phyloP scores from a whole-genome alignment of 805 yeast genomes.

The Saccharomycopsis guyanensis region DNA sequence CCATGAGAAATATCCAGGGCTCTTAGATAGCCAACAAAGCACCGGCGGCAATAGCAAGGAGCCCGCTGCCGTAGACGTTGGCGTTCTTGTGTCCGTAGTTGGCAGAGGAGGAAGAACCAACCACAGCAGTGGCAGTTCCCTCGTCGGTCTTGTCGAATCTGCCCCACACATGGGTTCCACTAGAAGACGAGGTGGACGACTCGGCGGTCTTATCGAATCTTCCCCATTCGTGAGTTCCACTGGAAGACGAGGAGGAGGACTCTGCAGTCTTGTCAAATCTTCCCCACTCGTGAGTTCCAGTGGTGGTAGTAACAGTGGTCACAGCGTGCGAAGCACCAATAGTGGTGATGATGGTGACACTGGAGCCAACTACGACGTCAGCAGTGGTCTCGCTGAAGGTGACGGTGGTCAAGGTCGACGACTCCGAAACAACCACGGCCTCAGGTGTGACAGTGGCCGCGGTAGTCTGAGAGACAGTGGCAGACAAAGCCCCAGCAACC shows the following conservation, averaged over 20 bases:
- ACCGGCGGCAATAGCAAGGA: slow-evolving; percentile 19
- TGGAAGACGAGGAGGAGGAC: slow-evolving; percentile 27
- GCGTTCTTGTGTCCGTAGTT: slow-evolving; percentile 80
- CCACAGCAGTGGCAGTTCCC: slow-evolving; percentile 26
- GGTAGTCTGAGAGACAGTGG: slow-evolving; percentile 7
- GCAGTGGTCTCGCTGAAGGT: not conserved
- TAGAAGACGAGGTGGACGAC: slow-evolving; percentile 29
- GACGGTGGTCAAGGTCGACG: not conserved
- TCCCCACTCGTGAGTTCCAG: slow-evolving; percentile 50
- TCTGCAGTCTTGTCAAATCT: slow-evolving; percentile 41
- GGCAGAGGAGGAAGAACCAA: slow-evolving; percentile 38
- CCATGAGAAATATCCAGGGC: no score
- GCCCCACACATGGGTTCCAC: slow-evolving; percentile 51
- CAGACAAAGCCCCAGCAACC: not conserved
- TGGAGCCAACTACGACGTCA: slow-evolving; percentile 1
- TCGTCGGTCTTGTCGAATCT: slow-evolving; percentile 42
- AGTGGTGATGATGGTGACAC: slow-evolving; percentile 13
- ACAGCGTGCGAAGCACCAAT: slow-evolving; percentile 16
- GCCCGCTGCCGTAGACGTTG: slow-evolving; percentile 14
- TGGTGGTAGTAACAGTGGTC: slow-evolving; percentile 22
- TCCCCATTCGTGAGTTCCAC: slow-evolving; percentile 40
- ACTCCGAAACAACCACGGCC: not conserved
- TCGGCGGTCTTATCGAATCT: slow-evolving; percentile 42
- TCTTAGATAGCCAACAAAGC: slow-evolving; percentile 15
- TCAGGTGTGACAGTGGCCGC: not conserved